Base-by-base conservation (phyloP, 2,329 filamentous ascomycete species). In the Clonostachys chloroleuca region DNA sequence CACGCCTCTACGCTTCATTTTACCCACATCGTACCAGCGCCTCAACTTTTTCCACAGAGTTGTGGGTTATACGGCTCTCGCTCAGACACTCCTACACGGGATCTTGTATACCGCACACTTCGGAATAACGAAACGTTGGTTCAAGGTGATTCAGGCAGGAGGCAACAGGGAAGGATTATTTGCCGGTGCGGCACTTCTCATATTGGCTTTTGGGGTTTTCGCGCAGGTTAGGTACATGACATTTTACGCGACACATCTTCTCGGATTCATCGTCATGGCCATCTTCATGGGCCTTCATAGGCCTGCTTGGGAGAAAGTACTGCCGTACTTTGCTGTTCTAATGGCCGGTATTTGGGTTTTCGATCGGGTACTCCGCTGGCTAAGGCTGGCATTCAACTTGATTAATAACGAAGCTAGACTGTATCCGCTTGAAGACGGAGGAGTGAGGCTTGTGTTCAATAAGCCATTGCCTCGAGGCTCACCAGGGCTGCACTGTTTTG, bases 31-130 rank as follows among this genome's bases (percentile, higher is more conserved):
- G 4, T 72, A 78, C 48, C 72, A 73, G 43, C 61, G 68, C 24
- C 62, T 78, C 9, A 76, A 77, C 41, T 56, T 66, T 3, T 60
- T 78, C 6, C 76, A 79, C 51, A 67, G 69, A 39, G 55, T 70
- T 5, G 66, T 65, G 4, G 74, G 74, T 4, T 76, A 75, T 40
- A 62, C 65, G 1, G 67, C 68, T 1, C 54, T 72, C 4, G 33
- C 64, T 0, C 63, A 61, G 6, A 52, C 64, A 9, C 46, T 70
- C 1, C 42, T 72, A 0, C 74, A 77, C 40, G 59, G 53, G 1
- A 52, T 60, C 8, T 49, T 66, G 0, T 69, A 73, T 47, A 51
- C 58, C 1, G 45, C 59, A 0, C 54, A 63, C 30, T 66, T 68
- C 34, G 57, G 57, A 13, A 30, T 30, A 30, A 49, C 49, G 13